These are phyloP conservation scores for Saccharomyces jurei DNA, from an alignment of 805 yeast species.

Conservation along the genomic window DNA sequence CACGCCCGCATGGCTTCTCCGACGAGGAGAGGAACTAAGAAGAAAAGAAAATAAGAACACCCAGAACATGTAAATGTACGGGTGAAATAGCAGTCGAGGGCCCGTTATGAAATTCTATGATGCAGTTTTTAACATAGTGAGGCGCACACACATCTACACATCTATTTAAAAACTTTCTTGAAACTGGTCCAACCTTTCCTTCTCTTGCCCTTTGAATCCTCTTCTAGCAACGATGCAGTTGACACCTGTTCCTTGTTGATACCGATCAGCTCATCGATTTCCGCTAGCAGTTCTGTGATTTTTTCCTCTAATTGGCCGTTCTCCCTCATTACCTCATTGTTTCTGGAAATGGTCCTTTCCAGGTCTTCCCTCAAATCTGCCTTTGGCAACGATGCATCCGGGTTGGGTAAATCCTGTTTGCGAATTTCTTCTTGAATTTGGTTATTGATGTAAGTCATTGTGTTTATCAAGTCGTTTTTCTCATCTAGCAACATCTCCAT, in stretches of 20 bases:
- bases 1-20: not conserved
- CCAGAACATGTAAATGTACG: not conserved
- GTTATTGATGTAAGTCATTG: conserved; percentile 41
- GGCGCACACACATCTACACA: not conserved
- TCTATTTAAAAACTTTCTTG: conserved; percentile 17
- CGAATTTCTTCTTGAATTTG: conserved; percentile 31
- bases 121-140: not conserved
- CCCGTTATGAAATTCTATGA: not conserved
- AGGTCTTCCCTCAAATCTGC: conserved; percentile 42
- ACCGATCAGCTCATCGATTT: conserved; percentile 32
- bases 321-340: conserved; percentile 57
- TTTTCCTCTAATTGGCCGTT: conserved; percentile 51
- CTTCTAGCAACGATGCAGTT: not conserved
- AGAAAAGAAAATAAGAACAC: not conserved
- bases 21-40: not conserved
- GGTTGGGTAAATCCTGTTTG: conserved; percentile 25
- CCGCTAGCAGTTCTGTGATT: conserved; percentile 36
- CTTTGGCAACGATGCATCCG: conserved; percentile 32
- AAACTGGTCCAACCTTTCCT: conserved; percentile 21
- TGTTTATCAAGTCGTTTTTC: conserved; percentile 48
- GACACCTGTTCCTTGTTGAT: conserved; percentile 14
- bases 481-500: conserved; percentile 73
- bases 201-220: not conserved
- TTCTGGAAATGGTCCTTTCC: conserved; percentile 51
- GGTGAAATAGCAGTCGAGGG: not conserved